phyloP scores from a whole-genome alignment of 441 rosid species.

The Brassica hybrid region DNA sequence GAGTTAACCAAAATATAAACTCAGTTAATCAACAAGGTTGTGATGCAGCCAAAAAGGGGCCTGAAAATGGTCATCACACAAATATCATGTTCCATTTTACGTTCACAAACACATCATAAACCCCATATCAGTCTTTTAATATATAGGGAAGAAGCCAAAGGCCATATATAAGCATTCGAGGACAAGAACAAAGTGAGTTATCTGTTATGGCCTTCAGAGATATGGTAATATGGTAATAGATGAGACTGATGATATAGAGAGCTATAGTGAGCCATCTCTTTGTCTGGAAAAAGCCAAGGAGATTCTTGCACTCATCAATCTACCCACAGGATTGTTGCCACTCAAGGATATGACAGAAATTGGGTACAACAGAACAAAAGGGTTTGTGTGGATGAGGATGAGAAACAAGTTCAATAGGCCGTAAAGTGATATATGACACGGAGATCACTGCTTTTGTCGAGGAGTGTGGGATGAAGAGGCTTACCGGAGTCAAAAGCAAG shows the following conservation, averaged over 20 bases:
- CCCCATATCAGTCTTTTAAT: neutral
- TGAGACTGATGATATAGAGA: slow-evolving; percentile 51
- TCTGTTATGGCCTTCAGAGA: slow-evolving; percentile 38
- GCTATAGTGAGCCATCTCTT: slow-evolving; percentile 50
- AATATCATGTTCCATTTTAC: slow-evolving; percentile 21
- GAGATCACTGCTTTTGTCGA: slow-evolving; percentile 68
- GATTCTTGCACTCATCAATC: slow-evolving; percentile 51
- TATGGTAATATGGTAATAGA: slow-evolving; percentile 22
- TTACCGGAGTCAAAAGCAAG: slow-evolving; percentile 69
- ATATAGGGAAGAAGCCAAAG: slow-evolving; percentile 7
- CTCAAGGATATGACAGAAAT: slow-evolving; percentile 60
- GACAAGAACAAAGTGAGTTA: neutral
- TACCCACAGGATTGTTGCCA: slow-evolving; percentile 73
- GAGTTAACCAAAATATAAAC: too few relatives aligned
- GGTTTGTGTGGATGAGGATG: slow-evolving; percentile 77
- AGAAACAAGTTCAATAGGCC: slow-evolving; percentile 45
- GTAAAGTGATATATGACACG: slow-evolving; percentile 55
- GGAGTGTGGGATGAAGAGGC: slow-evolving; percentile 52
- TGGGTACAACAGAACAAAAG: slow-evolving; percentile 52
- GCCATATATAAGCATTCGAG: slow-evolving; percentile 12
- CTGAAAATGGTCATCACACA: slow-evolving; percentile 30
- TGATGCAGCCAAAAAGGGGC: slow-evolving; percentile 14
- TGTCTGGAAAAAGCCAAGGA: slow-evolving; percentile 56
- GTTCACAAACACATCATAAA: slow-evolving; percentile 5
- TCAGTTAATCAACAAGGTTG: slow-evolving; percentile 11